Base-by-base conservation (phyloP, 495 filamentous ascomycete genomes). In the Neurospora terricola region DNA sequence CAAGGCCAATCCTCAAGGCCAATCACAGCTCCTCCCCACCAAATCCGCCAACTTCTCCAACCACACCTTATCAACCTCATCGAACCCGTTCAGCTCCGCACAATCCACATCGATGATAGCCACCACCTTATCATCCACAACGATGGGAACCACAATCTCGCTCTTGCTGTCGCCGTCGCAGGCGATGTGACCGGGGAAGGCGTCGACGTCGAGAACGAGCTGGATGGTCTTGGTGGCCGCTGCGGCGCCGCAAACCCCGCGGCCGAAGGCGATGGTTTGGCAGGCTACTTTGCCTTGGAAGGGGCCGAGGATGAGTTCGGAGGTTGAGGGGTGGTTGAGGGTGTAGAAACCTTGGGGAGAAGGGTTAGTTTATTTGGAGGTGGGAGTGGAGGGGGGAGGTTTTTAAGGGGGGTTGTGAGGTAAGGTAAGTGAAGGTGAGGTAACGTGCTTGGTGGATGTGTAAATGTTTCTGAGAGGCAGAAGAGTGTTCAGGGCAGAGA, bases 81-180 rank as follows among this genome's bases (percentile, higher is more conserved):
- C 92, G 78, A 97, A 98, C 1, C 93, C 93, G 16, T 83, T 77
- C 43, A 85, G 76, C 34, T 87, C 87, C 16, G 89, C 86, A 79
- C 94, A 98, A 79, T 98, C 94, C 27, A 97, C 83, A 78, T 98
- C 94, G 71, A 98, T 93, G 78, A 98, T 93, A 10, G 88, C 94
- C 30, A 96, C 91, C n/a, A 93, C 75, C 70, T 75, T 81, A 86
- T 76, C 76, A 21, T 74, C 78, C 23, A 85, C 82, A 30, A 92
- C 72, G 76, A 98, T 89, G 14, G 94, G 94, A 38, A 97, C 93
- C 5, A 97, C 94, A 80, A 98, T 93, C 86, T 98, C 94, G 81
- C 93, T 96, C 80, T 85, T 89, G 73, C 89, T 93, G 73, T 88
- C 91, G 11, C 86, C 88, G 82, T 97, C 94, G 78, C 94, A 97